Base-by-base conservation (phyloP, 176 grass and related monocot species). In the Carex cristatella region DNA sequence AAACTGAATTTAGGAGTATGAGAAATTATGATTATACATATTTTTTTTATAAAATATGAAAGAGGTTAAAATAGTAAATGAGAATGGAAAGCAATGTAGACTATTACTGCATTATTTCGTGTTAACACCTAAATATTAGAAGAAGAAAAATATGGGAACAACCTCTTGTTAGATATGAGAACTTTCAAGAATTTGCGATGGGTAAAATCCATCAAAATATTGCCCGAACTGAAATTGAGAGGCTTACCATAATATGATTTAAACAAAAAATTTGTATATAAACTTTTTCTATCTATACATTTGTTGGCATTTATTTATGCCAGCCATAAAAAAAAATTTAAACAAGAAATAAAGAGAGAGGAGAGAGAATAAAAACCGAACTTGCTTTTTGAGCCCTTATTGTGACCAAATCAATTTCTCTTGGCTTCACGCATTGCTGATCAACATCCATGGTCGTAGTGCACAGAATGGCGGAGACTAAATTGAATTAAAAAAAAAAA, bases 321-420 rank as follows among this genome's bases (percentile, higher is more conserved):
- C 23, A 23, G 23, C 23, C 23, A 23, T 23, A 23, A 23, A 23
- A 23, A 23, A 23, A 23, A 23, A 23, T 23, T 23, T 23, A 23
- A 23, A 23, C 23, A 23, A 23, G 23, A 23, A 23, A 23, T 23
- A 23, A 23, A n/a, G 6, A 82, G 5, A 65, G 13, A 82, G 33
- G 33, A 49, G 46, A 82, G 38, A 30, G 7, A 67, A 16, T 2
- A 35, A 83, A 10, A 66, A 68, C 67, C 61, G 51, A 83, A 83
- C 62, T 51, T 83, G 62, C 46, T 69, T 83, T 83, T 35, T 68
- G 23, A 55, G 63, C 61, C 64, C 64, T 83, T 55, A 69, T 49
- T 7, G 81, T 66, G n/a, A 66, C 42, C 81, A 83, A 55, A 83
- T 83, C 81, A 66, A 83, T 66, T 31, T 83, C 23, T 83, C 81